Evolutionary conservation across 2,329 filamentous ascomycete genomes (phyloP).

Genomic region (Verticillium isaacii): DNA sequence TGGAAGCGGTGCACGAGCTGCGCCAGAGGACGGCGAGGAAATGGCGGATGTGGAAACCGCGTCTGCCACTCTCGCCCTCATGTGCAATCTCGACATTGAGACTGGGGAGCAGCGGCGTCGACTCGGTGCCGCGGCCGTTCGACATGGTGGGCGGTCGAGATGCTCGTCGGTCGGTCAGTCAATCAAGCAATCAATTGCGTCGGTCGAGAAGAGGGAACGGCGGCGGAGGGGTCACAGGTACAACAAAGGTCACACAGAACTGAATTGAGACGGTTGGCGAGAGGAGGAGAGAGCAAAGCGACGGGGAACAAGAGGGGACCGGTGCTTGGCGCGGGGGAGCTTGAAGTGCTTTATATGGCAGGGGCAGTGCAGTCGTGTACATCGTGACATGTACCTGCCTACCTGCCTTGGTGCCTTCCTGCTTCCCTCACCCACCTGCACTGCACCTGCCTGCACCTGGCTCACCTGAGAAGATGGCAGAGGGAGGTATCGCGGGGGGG

Average conservation of each 20-base stretch:
- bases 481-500: too few species aligned
- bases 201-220: not conserved
- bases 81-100: constrained; percentile 11
- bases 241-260: not conserved
- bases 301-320: not conserved
- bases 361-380: not conserved
- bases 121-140: constrained; percentile 5
- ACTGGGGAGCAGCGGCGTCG: constrained; percentile 24
- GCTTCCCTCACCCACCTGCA: too few species aligned
- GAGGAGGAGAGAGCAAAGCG: not conserved
- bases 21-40: constrained; percentile 37
- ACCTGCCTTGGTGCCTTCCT: too few species aligned
- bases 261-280: not conserved
- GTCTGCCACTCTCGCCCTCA: constrained; percentile 41
- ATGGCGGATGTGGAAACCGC: constrained; percentile 34
- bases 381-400: not conserved
- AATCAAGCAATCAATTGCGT: not conserved
- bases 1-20: constrained; percentile 38
- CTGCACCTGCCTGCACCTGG: not conserved
- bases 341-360: not conserved
- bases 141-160: not conserved
- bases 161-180: not conserved
- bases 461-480: too few species aligned
- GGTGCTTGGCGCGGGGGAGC: not conserved
- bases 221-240: not conserved